These are phyloP conservation scores for Sporodiniella umbellata DNA, from an alignment of 371 early-diverging fungal species.

Conservation along the genomic window DNA sequence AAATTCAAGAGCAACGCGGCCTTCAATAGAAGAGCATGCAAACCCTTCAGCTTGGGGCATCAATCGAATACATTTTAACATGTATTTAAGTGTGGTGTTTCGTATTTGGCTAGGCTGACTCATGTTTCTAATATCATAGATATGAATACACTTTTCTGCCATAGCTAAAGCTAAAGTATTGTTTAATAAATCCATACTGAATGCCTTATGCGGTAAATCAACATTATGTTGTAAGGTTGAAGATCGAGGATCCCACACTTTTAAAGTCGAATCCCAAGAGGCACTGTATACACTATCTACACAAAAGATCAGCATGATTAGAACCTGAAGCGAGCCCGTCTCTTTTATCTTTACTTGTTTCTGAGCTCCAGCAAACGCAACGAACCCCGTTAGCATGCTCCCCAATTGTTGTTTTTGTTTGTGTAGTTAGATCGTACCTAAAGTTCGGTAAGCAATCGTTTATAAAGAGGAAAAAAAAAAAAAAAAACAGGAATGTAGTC, in stretches of 20 bases:
- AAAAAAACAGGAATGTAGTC: no score
- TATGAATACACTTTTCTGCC: slow-evolving; percentile 70
- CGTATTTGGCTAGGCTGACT: slow-evolving; percentile 67
- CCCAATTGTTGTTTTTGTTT: slow-evolving; percentile 42
- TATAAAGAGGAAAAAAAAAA: no score
- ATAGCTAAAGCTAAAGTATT: slow-evolving; percentile 80
- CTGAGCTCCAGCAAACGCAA: slow-evolving; percentile 60
- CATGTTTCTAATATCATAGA: slow-evolving; percentile 87
- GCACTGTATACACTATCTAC: slow-evolving; percentile 72
- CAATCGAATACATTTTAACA: slow-evolving; percentile 74
- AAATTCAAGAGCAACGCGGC: slow-evolving; percentile 91
- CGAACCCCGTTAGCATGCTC: slow-evolving; percentile 60
- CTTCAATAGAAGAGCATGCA: slow-evolving; percentile 90
- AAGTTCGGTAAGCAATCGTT: not conserved
- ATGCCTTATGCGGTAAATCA: slow-evolving; percentile 61
- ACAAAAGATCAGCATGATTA: not conserved
- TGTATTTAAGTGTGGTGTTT: slow-evolving; percentile 79
- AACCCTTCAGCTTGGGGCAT: slow-evolving; percentile 86
- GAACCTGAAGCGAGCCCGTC: not conserved
- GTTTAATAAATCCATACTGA: slow-evolving; percentile 72
- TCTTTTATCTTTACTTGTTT: slow-evolving; percentile 34
- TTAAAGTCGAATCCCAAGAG: slow-evolving; percentile 87
- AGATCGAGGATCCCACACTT: slow-evolving; percentile 76
- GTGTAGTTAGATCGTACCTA: slow-evolving; percentile 52
- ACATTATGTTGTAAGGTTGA: slow-evolving; percentile 17